Evolutionary conservation across 2,329 filamentous ascomycete genomes (phyloP), one percentile per base, ranked within the genome.

Genomic region (Fusarium veterinarium): DNA sequence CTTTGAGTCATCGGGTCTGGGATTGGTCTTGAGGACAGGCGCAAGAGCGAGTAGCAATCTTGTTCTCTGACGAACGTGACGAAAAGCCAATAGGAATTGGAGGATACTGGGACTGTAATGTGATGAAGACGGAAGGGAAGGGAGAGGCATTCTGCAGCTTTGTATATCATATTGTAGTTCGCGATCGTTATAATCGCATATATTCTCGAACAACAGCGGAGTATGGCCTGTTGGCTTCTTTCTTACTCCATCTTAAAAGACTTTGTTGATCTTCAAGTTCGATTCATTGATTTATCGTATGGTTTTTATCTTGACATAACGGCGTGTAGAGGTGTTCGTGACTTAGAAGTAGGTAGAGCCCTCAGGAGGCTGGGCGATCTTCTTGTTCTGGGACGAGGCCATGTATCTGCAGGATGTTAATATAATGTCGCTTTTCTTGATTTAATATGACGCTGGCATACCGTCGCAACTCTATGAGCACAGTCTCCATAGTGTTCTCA

Each of bases 401-500:
- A 99, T 98, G 82, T 93, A 97, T 83, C 95, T 97, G 42, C 20
- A 16, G 3, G 30, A 8, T 17, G 57, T 75, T 40, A 75, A 62
- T 19, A 41, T 23, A 4, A 25, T 33, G 28, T 5, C 4, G 10
- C 25, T 37, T 25, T 20, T 45, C 14, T 23, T 10, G 7, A n/a
- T 40, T 13, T 1, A 23, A 20, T 9, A 17, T 17, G 33, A 48
- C 4, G 37, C 10, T 33, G 16, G 71, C 86, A 73, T 79, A 93
- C 92, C 92, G 91, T 85, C 94, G 89, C 67, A 97, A 86, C 81
- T 97, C 95, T 72, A 96, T 94, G 74, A 97, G 85, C 60, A 97
- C 91, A 2, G 94, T 97, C 86, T 98, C 95, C 93, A 97, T 97
- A 38, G 95, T 97, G 80, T 95, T 96, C 51, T 97, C 92, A 67